Conservation (phyloP, 192 early-diverging fungal genomes). For the Backusella sp. region DNA sequence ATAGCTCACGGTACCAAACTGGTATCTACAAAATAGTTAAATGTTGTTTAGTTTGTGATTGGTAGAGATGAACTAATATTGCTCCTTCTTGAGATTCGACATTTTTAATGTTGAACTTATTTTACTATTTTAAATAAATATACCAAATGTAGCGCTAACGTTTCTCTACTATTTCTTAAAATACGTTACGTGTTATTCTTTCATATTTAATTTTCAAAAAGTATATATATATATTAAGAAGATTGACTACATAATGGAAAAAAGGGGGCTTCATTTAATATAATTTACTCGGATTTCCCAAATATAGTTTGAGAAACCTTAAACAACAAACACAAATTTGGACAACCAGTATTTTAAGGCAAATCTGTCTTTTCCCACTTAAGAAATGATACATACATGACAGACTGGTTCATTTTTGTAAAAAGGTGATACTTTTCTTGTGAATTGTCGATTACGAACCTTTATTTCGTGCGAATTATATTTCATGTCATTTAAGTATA, state of each 20-base stretch:
- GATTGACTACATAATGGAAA: neutral
- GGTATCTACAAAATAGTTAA: neutral
- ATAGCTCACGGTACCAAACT: neutral
- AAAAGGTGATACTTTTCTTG: neutral
- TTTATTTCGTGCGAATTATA: slow-evolving; percentile 1
- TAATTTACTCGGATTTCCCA: neutral
- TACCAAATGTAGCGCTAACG: neutral
- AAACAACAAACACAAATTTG: neutral
- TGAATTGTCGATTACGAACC: neutral
- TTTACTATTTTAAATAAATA: slow-evolving; percentile 2
- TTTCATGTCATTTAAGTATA: neutral
- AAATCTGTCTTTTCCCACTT: neutral
- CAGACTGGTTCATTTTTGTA: neutral
- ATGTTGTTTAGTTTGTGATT: neutral
- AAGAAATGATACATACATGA: neutral
- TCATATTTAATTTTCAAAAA: neutral
- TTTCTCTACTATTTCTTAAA: neutral
- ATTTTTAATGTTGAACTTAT: neutral
- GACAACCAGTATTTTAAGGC: neutral
- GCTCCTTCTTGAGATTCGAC: neutral
- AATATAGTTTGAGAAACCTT: neutral
- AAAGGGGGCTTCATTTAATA: neutral
- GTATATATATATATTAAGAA: too few relatives aligned
- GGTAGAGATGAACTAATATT: neutral
- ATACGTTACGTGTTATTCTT: neutral